Conservation (phyloP, 2,329 filamentous ascomycete species). For the Massarina eburnea region DNA sequence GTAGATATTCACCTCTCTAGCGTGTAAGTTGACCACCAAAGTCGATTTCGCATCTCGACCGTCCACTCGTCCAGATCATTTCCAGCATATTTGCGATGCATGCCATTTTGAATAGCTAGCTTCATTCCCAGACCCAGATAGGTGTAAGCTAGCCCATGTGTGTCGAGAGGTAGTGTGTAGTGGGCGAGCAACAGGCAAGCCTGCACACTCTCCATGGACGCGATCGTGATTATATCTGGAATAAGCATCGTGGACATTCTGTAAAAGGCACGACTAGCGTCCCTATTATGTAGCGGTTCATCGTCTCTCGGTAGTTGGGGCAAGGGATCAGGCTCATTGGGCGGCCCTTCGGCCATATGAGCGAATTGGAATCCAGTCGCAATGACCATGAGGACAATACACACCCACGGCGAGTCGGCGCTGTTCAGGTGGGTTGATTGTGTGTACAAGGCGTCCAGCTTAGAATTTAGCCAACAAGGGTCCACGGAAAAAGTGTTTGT, state of each 20-base stretch:
- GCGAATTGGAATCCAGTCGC: constrained; percentile 48
- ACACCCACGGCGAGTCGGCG: constrained; percentile 18
- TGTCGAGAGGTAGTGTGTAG: constrained; percentile 58
- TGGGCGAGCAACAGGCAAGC: constrained; percentile 59
- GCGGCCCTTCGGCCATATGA: constrained; percentile 6
- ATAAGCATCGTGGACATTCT: constrained; percentile 58
- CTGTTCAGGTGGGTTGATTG: constrained; percentile 1
- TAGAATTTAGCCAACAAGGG: constrained; percentile 45
- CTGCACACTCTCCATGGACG: constrained; percentile 60
- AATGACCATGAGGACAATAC: constrained; percentile 47
- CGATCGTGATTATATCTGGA: constrained; percentile 59
- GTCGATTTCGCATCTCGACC: constrained; percentile 13
- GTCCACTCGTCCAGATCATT: constrained; percentile 6
- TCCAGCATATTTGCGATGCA: constrained; percentile 51
- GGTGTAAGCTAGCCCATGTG: constrained; percentile 59
- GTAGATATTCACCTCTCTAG: constrained; percentile 13
- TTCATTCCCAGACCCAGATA: constrained; percentile 60
- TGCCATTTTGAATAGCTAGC: constrained; percentile 62
- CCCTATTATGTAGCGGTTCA: not conserved
- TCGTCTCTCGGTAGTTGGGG: not conserved
- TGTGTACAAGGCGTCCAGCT: constrained; percentile 33
- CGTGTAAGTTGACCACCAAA: constrained; percentile 18
- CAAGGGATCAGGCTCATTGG: not conserved
- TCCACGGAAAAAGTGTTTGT: constrained; percentile 50
- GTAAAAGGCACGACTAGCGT: constrained; percentile 39